Evolutionary conservation across 179 eudicot genomes (phyloP), one percentile per base, ranked within the genome.

Genomic region (Drosera spatulata): DNA sequence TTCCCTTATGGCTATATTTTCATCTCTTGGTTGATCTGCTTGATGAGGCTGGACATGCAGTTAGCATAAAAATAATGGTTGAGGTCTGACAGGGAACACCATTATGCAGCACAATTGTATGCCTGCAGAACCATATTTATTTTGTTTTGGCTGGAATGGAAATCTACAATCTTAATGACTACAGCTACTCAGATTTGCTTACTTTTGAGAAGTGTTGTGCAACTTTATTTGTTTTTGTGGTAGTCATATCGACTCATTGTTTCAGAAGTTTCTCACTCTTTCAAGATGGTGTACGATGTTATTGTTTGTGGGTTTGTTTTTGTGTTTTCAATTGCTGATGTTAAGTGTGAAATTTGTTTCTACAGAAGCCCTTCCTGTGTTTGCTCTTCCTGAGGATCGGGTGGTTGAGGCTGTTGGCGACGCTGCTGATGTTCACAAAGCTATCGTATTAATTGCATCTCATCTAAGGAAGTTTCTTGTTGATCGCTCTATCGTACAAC

Each of bases 341-440:
- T 44, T 22, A 22, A 22, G 33, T 22, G 33, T 14, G 12, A n/a
- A 46, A 12, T 61, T 2, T 69, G 6, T 42, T 48, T 40, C 40
- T 72, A 79, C 84, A 90, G 97, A 83, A 67, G 82, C 85, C 60
- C 79, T 85, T 57, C 97, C 97, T 47, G 60, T 74, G 48, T 84
- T 87, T 81, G 95, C 97, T 69, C 75, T 90, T 54, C 88, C 81
- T 53, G 96, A 90, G 55, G 96, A 90, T 62, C 77, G 88, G 57
- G 74, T 90, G 54, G 97, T 90, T 74, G 97, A 90, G 73, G 69
- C 87, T 60, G 86, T 78, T 63, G 96, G 97, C 60, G 94, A 87
- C 67, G 82, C 94, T 59, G 71, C 69, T 46, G 80, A 73, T 61
- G 80, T 85, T 62, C 93, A 87, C 68, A 80, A 79, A 69, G 97